Conservation (phyloP, 1,284 basidiomycete species). For the Tremellales sp. region DNA sequence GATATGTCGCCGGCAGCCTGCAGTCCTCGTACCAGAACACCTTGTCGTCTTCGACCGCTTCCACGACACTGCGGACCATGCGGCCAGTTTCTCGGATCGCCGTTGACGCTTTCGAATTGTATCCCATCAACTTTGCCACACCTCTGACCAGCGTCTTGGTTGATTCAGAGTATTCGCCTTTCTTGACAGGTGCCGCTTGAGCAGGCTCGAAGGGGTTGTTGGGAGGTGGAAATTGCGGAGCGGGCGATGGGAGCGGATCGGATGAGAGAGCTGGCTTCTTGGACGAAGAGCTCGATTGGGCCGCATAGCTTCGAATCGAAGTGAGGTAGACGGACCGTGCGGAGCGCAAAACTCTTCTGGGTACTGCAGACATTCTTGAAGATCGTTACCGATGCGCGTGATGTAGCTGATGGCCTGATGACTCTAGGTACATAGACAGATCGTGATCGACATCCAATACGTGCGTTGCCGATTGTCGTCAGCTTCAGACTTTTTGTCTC, state of each 20-base stretch:
- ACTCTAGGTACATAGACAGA: background rate
- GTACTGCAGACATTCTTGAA: background rate
- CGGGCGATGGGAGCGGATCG: conserved; percentile 7
- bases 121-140: conserved; percentile 53
- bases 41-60: conserved; percentile 49
- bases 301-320: background rate
- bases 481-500: background rate
- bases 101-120: conserved; percentile 52
- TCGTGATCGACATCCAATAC: background rate
- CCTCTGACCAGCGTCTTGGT: conserved; percentile 36
- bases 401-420: background rate
- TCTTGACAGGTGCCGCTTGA: conserved; percentile 1
- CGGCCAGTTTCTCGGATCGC: conserved; percentile 55
- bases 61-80: conserved; percentile 54
- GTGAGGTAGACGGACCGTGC: background rate
- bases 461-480: too few relatives aligned
- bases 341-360: background rate
- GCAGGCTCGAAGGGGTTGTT: conserved; percentile 35
- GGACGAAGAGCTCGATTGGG: background rate
- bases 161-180: conserved; percentile 28
- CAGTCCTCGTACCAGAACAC: conserved; percentile 61
- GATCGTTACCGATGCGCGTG: background rate
- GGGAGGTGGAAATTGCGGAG: conserved; percentile 38
- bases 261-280: background rate
- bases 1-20: conserved; percentile 84